Conservation (phyloP, 805 yeast species). For the Candida multigemmis region DNA sequence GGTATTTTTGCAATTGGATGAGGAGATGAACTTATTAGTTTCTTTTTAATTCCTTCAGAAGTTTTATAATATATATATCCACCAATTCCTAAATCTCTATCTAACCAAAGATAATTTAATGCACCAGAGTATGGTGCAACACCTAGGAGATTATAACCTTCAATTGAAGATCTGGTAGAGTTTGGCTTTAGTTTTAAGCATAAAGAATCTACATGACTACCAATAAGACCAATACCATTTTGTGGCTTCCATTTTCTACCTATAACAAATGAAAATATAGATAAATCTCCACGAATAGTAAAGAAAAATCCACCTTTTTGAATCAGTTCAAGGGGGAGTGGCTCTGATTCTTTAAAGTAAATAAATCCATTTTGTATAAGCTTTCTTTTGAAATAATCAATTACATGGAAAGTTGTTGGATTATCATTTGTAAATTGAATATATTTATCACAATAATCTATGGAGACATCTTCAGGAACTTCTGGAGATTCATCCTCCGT, state of each 20-base stretch:
- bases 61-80: conserved; percentile 58
- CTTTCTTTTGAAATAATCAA: conserved; percentile 37
- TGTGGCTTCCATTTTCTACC: conserved; percentile 61
- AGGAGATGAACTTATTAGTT: conserved; percentile 50
- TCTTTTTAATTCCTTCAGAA: conserved; percentile 25
- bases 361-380: conserved; percentile 54
- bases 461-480: conserved; percentile 1
- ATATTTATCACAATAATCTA: conserved; percentile 32
- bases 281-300: conserved; percentile 61
- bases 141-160: conserved; percentile 72
- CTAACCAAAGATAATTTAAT: conserved; percentile 61
- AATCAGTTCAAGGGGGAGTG: conserved; percentile 9
- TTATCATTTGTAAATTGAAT: conserved; percentile 61
- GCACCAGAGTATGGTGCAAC: conserved; percentile 83
- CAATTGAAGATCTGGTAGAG: conserved; percentile 50
- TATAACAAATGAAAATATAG: conserved; percentile 59
- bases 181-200: conserved; percentile 65
- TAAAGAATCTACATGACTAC: conserved; percentile 70
- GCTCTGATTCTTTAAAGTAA: conserved; percentile 51
- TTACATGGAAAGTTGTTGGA: conserved; percentile 74
- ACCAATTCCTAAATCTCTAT: conserved; percentile 78
- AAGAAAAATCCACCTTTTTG: conserved; percentile 45
- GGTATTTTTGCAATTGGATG: conserved; percentile 76
- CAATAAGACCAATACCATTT: conserved; percentile 61
- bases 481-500: too few relatives aligned